phyloP scores from a whole-genome alignment of 1,139 yeast genomes.

The Yamadazyma kanchanaburiensis region DNA sequence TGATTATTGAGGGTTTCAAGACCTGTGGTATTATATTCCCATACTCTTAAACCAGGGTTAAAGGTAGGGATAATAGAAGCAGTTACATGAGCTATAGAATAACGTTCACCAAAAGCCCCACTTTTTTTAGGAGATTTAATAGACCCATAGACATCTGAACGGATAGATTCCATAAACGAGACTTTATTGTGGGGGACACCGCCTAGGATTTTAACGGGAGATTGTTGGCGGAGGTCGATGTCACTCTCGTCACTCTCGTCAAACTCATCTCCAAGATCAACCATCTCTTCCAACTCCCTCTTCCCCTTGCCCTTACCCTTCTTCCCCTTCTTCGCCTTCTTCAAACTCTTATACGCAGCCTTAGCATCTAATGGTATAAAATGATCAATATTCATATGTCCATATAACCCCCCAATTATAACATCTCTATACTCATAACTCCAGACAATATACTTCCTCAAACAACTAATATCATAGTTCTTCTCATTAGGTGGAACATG shows the following conservation, averaged over 20 bases:
- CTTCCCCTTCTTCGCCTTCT: conserved; percentile 13
- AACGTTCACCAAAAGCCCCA: conserved; percentile 53
- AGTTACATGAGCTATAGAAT: conserved; percentile 65
- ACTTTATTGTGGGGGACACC: conserved; percentile 70
- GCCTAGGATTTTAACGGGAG: conserved; percentile 35
- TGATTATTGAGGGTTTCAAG: conserved; percentile 18
- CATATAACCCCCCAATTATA: conserved; percentile 77
- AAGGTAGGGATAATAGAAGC: conserved; percentile 84
- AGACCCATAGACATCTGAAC: conserved; percentile 49
- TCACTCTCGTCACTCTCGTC: conserved; percentile 13
- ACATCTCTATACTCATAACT: conserved; percentile 77
- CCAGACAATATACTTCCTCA: conserved; percentile 73
- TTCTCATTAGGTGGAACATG: conserved; percentile 86
- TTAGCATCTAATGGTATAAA: conserved; percentile 73
- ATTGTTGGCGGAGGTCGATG: conserved; percentile 14
- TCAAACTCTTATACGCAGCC: conserved; percentile 58
- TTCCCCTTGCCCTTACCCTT: conserved; percentile 9
- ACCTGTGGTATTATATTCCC: conserved; percentile 78
- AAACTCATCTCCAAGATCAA: conserved; percentile 1
- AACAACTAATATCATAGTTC: conserved; percentile 70
- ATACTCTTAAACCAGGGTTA: conserved; percentile 76
- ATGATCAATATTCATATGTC: conserved; percentile 89
- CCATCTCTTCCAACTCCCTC: conserved; percentile 3
- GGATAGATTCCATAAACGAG: conserved; percentile 52
- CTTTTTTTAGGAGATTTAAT: conserved; percentile 42